phyloP scores from a whole-genome alignment of 192 early-diverging fungal species.

The Coemansia sp. region DNA sequence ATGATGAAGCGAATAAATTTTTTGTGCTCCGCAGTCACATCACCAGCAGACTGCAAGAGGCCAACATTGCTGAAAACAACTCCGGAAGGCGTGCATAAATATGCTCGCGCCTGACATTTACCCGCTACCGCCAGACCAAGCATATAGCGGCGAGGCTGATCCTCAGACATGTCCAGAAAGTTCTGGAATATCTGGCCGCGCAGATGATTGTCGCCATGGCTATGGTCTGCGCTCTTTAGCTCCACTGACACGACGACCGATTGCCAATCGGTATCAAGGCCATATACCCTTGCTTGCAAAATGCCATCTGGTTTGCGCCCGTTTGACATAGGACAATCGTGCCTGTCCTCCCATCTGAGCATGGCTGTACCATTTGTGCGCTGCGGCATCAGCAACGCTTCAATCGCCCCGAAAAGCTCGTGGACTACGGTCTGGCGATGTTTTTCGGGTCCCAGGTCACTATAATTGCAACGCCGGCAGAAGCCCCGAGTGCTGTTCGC shows the following conservation, averaged over 20 bases:
- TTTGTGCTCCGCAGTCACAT: too few species aligned
- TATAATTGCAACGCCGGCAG: too few species aligned
- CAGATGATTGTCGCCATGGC: neutral
- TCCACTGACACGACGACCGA: neutral
- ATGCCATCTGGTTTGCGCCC: neutral
- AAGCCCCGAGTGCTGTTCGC: too few species aligned
- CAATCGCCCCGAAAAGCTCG: neutral
- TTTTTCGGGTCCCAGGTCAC: too few species aligned
- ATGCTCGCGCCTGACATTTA: too few species aligned
- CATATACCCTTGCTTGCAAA: neutral
- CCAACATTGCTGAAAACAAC: too few species aligned
- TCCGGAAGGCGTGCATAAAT: too few species aligned
- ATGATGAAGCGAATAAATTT: too few species aligned
- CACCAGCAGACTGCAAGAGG: too few species aligned
- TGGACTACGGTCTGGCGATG: too few species aligned
- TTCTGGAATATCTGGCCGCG: neutral
- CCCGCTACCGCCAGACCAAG: neutral
- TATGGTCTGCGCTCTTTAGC: neutral
- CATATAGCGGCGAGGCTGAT: neutral
- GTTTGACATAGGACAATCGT: neutral
- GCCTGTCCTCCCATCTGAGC: neutral
- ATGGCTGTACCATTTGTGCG: neutral
- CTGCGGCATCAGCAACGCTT: neutral
- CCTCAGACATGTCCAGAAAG: neutral
- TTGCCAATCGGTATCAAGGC: neutral